phyloP scores from a whole-genome alignment of 2,329 filamentous ascomycete genomes.

The Colletotrichum zoysiae region DNA sequence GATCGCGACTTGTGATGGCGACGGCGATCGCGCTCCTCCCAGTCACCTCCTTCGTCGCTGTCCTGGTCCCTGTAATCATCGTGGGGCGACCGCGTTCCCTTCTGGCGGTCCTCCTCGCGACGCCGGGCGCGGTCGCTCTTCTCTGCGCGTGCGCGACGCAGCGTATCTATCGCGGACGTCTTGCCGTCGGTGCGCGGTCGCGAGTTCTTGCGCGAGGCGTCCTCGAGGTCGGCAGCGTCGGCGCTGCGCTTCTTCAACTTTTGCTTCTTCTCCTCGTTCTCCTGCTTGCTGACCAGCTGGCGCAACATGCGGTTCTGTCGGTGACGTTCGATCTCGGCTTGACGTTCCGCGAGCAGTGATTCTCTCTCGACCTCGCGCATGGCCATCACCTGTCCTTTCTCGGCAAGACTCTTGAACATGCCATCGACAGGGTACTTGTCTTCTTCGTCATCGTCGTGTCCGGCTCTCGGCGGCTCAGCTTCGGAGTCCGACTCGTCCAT shows the following conservation, averaged over 20 bases:
- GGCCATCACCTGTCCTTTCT: slow-evolving; percentile 83
- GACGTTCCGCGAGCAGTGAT: slow-evolving; percentile 88
- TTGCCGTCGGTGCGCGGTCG: slow-evolving; percentile 78
- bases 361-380: slow-evolving; percentile 94
- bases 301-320: slow-evolving; percentile 86
- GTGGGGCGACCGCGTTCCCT: slow-evolving; percentile 59
- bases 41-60: slow-evolving; percentile 75
- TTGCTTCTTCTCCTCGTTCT: slow-evolving; percentile 71
- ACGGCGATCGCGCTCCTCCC: slow-evolving; percentile 28
- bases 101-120: slow-evolving; percentile 70
- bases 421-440: slow-evolving; percentile 89
- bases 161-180: slow-evolving; percentile 78
- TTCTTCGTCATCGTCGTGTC: slow-evolving; percentile 66
- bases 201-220: slow-evolving; percentile 79
- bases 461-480: slow-evolving; percentile 58
- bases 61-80: slow-evolving; percentile 77
- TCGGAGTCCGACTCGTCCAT: slow-evolving; percentile 90
- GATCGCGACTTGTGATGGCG: slow-evolving; percentile 68
- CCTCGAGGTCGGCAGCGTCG: slow-evolving; percentile 81
- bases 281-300: slow-evolving; percentile 77
- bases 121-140: slow-evolving; percentile 74
- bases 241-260: slow-evolving; percentile 83
- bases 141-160: slow-evolving; percentile 72
- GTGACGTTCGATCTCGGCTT: slow-evolving; percentile 83
- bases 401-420: slow-evolving; percentile 79